Percentiles rank a stretch among this genome's conserved stretches.
phyloP scores from a whole-genome alignment of 108 stramenopile species.

The Nitzschia palea region DNA sequence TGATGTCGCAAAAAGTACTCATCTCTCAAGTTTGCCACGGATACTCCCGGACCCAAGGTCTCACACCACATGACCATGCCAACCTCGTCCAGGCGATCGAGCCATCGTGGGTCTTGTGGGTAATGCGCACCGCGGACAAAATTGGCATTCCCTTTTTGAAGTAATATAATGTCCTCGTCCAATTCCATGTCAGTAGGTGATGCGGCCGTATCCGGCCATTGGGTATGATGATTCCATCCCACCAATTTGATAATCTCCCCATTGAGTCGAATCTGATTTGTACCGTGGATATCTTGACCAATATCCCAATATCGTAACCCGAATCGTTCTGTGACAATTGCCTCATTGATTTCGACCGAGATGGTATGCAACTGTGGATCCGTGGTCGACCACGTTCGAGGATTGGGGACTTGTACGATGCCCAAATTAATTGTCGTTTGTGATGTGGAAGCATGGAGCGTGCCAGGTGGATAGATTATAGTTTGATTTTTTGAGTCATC shows the following conservation, averaged over 20 bases:
- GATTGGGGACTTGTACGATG: conserved; percentile 15
- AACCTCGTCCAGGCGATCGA: conserved; percentile 43
- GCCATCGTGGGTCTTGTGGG: conserved; percentile 50
- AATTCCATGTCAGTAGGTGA: conserved; percentile 38
- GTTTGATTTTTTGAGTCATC: neutral
- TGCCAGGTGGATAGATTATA: neutral
- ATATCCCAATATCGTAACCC: conserved; percentile 35
- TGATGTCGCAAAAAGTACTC: conserved; percentile 31
- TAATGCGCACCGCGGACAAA: conserved; percentile 52
- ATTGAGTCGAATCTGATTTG: conserved; percentile 30
- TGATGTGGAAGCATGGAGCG: neutral
- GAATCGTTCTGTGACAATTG: conserved; percentile 35
- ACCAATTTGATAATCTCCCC: conserved; percentile 40
- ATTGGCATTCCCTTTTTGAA: conserved; percentile 31
- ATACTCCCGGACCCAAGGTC: conserved; percentile 40
- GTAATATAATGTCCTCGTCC: conserved; percentile 25
- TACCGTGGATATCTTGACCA: neutral
- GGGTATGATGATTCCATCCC: conserved; percentile 53
- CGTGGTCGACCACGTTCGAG: conserved; percentile 33
- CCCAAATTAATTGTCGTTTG: conserved; percentile 13
- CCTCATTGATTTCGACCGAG: conserved; percentile 25
- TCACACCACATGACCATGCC: conserved; percentile 49
- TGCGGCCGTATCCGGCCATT: conserved; percentile 42
- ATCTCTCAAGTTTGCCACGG: conserved; percentile 17
- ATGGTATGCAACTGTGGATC: conserved; percentile 35